Conservation (phyloP, 805 yeast species). For the Candida easanensis region DNA sequence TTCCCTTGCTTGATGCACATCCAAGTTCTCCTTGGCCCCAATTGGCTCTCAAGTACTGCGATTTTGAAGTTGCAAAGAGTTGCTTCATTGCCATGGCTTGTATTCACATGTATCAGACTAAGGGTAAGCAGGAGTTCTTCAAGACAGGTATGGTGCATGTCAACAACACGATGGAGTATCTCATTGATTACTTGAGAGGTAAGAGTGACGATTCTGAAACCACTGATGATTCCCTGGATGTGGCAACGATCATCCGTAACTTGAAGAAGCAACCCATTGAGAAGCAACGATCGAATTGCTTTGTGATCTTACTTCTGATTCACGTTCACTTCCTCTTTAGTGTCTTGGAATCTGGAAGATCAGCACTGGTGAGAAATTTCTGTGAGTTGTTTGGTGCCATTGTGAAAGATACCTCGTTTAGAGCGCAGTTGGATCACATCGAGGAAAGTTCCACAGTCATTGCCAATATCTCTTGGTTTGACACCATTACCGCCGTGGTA, state of each 20-base stretch:
- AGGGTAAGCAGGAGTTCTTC: slow-evolving; percentile 51
- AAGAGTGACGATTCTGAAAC: slow-evolving; percentile 19
- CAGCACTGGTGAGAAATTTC: slow-evolving; percentile 48
- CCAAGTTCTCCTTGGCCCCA: slow-evolving; percentile 64
- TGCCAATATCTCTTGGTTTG: slow-evolving; percentile 57
- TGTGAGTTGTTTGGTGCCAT: slow-evolving; percentile 48
- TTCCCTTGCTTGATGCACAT: slow-evolving; percentile 55
- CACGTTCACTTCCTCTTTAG: slow-evolving; percentile 55
- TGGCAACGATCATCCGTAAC: slow-evolving; percentile 35
- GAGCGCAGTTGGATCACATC: slow-evolving; percentile 40
- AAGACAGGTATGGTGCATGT: slow-evolving; percentile 51
- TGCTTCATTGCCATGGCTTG: slow-evolving; percentile 57
- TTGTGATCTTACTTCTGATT: slow-evolving; percentile 48
- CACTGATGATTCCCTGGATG: slow-evolving; percentile 25
- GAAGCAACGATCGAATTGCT: slow-evolving; percentile 38
- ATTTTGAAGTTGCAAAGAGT: slow-evolving; percentile 54
- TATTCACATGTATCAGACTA: slow-evolving; percentile 54
- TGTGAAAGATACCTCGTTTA: slow-evolving; percentile 45
- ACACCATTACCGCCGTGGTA: slow-evolving; percentile 52
- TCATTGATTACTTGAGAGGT: slow-evolving; percentile 42
- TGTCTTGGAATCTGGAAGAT: slow-evolving; percentile 51
- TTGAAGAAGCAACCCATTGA: slow-evolving; percentile 33
- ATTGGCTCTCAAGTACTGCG: slow-evolving; percentile 53
- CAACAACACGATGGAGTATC: slow-evolving; percentile 53
- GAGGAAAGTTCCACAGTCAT: slow-evolving; percentile 49